Evolutionary conservation across 768 basidiomycete genomes (phyloP).

Genomic region (Agaricus subrufescens): DNA sequence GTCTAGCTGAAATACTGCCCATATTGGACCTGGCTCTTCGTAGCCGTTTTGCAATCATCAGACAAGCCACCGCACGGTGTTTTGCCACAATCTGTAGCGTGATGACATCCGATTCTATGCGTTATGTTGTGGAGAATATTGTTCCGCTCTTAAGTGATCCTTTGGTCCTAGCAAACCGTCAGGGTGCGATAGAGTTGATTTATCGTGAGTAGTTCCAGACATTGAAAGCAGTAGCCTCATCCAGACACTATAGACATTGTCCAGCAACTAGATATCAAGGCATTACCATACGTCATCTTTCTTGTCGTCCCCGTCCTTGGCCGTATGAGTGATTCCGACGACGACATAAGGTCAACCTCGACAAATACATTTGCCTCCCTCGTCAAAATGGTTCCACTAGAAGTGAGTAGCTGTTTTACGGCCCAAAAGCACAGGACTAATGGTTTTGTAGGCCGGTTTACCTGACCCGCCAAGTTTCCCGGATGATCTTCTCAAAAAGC

Average conservation of each 20-base stretch:
- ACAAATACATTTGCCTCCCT: slow-evolving; percentile 98
- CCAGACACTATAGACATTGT: slow-evolving; percentile 66
- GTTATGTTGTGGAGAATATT: slow-evolving; percentile 79
- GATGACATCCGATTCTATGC: slow-evolving; percentile 85
- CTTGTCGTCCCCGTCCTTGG: slow-evolving; percentile 94
- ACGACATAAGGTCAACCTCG: slow-evolving; percentile 86
- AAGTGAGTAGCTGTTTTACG: slow-evolving; percentile 46
- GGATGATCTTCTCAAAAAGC: slow-evolving; percentile 76
- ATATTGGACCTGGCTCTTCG: slow-evolving; percentile 72
- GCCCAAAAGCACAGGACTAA: neutral
- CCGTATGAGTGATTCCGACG: slow-evolving; percentile 93
- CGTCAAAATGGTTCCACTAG: slow-evolving; percentile 97
- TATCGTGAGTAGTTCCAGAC: slow-evolving; percentile 60
- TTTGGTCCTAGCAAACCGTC: slow-evolving; percentile 65
- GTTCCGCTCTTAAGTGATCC: slow-evolving; percentile 83
- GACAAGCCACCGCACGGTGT: slow-evolving; percentile 82
- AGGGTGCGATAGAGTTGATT: slow-evolving; percentile 87
- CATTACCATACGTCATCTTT: slow-evolving; percentile 95
- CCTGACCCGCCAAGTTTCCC: slow-evolving; percentile 95
- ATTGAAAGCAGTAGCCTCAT: neutral
- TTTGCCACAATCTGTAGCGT: slow-evolving; percentile 86
- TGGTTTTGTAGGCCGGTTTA: slow-evolving; percentile 70
- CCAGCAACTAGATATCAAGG: slow-evolving; percentile 86
- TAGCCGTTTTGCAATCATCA: slow-evolving; percentile 84
- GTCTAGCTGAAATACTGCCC: slow-evolving; percentile 70